Evolutionary conservation across 768 basidiomycete species (phyloP), one percentile per base, ranked within the genome.

Genomic region (Coprinopsis strossmayeri): DNA sequence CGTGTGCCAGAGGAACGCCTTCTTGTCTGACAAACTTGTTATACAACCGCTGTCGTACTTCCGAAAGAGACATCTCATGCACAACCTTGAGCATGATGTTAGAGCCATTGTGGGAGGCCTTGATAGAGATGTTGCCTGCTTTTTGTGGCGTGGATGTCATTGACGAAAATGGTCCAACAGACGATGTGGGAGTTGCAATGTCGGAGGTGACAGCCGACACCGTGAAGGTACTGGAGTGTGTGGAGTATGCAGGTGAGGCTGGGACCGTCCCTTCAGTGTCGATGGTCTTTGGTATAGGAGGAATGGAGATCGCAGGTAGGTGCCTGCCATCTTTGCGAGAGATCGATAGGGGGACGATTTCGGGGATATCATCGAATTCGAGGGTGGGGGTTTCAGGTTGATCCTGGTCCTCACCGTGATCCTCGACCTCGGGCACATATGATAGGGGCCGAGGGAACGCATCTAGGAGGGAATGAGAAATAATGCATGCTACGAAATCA

Each of bases 11-110:
- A 11, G 71, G 67, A 35, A 81, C 55, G 41, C 72, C 73, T 60
- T 81, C 82, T 56, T 81, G 76, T 20, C 72, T 69, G n/a, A 75
- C 71, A 58, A 89, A 82, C 57, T 87, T 87, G 47, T 82, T 77
- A 52, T 76, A 74, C 21, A 90, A 66, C 41, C 76, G 73, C 45
- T 66, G 65, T 50, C 81, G 81, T 13, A 88, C 56, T 38, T 80
- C 78, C 15, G 62, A 56, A 48, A 81, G 73, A n/a, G 72, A 37
- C 50, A 70, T 68, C 34, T 69, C 64, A 52, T 70, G 71, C 11
- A 76, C 63, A 5, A 74, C 63, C 37, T 82, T 80, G 44, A 89
- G 71, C 51, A 84, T 64, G 57, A 89, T 71, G 52, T 84, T 82
- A 23, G 74, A 68, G 53, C 79, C 72, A 56, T 78, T 76, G 52